Evolutionary conservation across 2,329 filamentous ascomycete species (phyloP).

Genomic region (Exophiala alcalophila): DNA sequence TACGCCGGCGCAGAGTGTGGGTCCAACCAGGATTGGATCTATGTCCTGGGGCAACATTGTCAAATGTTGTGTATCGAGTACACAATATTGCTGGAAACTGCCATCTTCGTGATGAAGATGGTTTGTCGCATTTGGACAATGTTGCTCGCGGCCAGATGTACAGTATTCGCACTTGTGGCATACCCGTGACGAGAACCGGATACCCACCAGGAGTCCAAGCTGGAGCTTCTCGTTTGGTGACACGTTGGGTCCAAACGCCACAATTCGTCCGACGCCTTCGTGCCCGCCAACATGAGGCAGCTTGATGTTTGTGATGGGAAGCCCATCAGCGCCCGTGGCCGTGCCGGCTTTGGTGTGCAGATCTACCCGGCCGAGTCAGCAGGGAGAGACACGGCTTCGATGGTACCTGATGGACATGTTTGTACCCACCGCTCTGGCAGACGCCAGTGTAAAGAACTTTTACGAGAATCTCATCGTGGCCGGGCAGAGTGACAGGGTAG

Average conservation of each 20-base stretch:
- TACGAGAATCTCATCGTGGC: slow-evolving; percentile 44
- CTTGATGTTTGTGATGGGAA: slow-evolving; percentile 45
- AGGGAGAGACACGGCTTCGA: background rate
- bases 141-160: slow-evolving; percentile 41
- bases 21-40: slow-evolving; percentile 42
- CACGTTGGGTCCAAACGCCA: slow-evolving; percentile 38
- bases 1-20: slow-evolving; percentile 46
- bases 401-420: background rate
- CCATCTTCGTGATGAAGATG: slow-evolving; percentile 49
- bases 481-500: slow-evolving; percentile 42
- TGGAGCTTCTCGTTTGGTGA: slow-evolving; percentile 33
- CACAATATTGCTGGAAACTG: slow-evolving; percentile 46
- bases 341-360: slow-evolving; percentile 43
- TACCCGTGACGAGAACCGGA: slow-evolving; percentile 43
- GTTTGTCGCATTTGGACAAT: slow-evolving; percentile 44
- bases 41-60: slow-evolving; percentile 44
- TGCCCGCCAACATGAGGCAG: slow-evolving; percentile 48
- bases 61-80: slow-evolving; percentile 45
- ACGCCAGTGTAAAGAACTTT: slow-evolving; percentile 47
- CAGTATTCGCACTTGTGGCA: slow-evolving; percentile 47
- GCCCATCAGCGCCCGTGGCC: slow-evolving; percentile 39
- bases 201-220: slow-evolving; percentile 43
- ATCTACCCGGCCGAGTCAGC: slow-evolving; percentile 32
- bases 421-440: slow-evolving; percentile 43
- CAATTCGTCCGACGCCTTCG: slow-evolving; percentile 45